Conservation (phyloP, 1,284 basidiomycete genomes). For the Mycena citricolor region DNA sequence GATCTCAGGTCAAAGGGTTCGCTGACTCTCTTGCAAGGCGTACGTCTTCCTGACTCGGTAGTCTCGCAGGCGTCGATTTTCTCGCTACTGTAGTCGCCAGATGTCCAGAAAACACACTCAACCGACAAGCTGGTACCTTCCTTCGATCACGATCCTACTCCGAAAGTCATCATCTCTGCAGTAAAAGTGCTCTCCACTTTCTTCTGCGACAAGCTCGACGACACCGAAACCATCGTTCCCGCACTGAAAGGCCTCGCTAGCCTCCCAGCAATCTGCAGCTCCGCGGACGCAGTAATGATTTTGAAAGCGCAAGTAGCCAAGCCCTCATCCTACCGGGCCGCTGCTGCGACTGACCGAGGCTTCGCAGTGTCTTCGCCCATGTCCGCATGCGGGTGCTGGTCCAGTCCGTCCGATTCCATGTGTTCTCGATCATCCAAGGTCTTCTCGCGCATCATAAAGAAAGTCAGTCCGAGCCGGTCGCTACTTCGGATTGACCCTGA, state of each 20-base stretch:
- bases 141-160: conserved; percentile 13
- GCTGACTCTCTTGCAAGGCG: conserved; percentile 7
- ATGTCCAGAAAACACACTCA: conserved; percentile 67
- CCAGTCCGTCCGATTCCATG: conserved; percentile 79
- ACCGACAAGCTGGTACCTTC: conserved; percentile 76
- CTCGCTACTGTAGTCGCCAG: conserved; percentile 64
- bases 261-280: conserved; percentile 68
- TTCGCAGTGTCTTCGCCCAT: conserved; percentile 68
- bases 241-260: conserved; percentile 73
- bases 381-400: conserved; percentile 82
- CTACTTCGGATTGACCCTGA: neutral
- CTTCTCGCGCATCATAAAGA: conserved; percentile 74
- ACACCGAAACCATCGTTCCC: conserved; percentile 78
- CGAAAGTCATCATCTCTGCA: conserved; percentile 30
- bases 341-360: conserved; percentile 9
- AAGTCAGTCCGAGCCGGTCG: conserved; percentile 43
- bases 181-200: conserved; percentile 83
- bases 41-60: conserved; percentile 12
- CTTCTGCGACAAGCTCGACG: conserved; percentile 85
- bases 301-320: conserved; percentile 61
- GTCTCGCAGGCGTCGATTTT: conserved; percentile 67
- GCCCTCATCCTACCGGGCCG: neutral
- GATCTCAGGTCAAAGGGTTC: conserved; percentile 75
- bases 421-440: conserved; percentile 83
- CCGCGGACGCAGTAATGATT: conserved; percentile 70